Conservation (phyloP, 805 yeast genomes). For the Myxozyma nipponensis region DNA sequence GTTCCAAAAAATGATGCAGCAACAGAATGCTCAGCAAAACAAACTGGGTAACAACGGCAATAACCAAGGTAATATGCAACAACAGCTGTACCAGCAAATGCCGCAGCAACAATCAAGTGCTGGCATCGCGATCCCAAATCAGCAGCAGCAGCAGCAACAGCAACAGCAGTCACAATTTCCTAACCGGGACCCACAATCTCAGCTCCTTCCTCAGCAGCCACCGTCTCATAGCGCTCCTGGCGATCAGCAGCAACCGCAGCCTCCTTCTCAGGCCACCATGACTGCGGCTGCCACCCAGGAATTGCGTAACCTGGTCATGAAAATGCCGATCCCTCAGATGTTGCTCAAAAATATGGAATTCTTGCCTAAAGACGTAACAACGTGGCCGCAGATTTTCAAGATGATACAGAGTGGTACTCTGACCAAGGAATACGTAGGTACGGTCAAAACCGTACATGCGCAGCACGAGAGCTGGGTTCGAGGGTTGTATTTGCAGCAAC, state of each 20-base stretch:
- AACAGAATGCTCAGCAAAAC: conserved; percentile 21
- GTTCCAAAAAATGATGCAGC: conserved; percentile 15
- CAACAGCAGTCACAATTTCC: conserved; percentile 28
- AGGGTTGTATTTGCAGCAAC: conserved; percentile 7
- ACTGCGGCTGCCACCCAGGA: conserved; percentile 17
- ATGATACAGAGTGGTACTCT: conserved; percentile 56
- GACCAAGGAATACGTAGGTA: conserved; percentile 54
- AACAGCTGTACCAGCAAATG: conserved; percentile 4
- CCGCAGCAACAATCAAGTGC: not conserved
- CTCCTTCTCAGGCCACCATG: conserved; percentile 7
- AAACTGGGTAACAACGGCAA: conserved; percentile 23
- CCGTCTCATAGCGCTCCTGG: conserved; percentile 16
- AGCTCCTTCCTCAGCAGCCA: conserved; percentile 26
- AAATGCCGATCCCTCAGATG: conserved; percentile 67
- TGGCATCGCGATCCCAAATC: conserved; percentile 2
- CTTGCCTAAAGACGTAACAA: conserved; percentile 70
- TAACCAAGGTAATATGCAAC: conserved; percentile 25
- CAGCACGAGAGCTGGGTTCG: conserved; percentile 33
- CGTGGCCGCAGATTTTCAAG: conserved; percentile 77
- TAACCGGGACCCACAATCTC: conserved; percentile 34
- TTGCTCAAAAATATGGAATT: conserved; percentile 65
- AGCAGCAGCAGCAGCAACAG: conserved; percentile 22
- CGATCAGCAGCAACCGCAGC: conserved; percentile 30
- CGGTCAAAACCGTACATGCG: conserved; percentile 63
- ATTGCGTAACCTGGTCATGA: conserved; percentile 44